Evolutionary conservation across 306 rosid species (phyloP), one percentile per base, ranked within the genome.

Genomic region (Vigna radiata): DNA sequence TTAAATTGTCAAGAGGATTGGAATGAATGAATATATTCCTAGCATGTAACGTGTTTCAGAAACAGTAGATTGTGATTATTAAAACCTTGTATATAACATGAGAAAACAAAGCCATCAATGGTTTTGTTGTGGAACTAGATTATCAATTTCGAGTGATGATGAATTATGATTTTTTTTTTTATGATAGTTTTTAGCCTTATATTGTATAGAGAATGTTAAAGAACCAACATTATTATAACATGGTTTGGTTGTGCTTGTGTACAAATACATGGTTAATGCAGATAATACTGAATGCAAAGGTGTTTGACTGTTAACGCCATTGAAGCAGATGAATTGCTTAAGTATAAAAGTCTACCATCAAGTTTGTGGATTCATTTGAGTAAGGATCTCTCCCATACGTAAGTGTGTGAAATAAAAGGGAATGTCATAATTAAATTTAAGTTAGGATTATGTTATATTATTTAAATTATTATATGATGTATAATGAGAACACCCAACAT

Each of bases 61-160:
- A n/a, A n/a, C n/a, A n/a, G n/a, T n/a, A n/a, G n/a, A n/a, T 59
- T 23, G 18, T 33, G 8, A 21, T 44, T 25, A 72, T 66, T 31
- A 36, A 55, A 53, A 18, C 56, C 14, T 31, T 79, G 84, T 82
- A 50, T 52, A 74, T 69, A 62, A 62, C 53, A 37, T 43, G 6
- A 39, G 46, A 36, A 68, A 27, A 62, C 68, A 14, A 68, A 65
- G 70, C 17, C 17, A 37, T 65, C 29, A 17, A 8, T 63, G 69
- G 29, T 17, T 27, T 37, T 17, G 39, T 48, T 3, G 14, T 63
- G 48, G 9, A 63, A 8, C 15, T 36, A 36, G 8, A 16, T n/a
- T 36, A 17, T 63, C 16, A n/a, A 63, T 7, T 63, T 27, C 3
- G 6, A 25, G 23, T 73, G 36, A 31, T 41, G 54, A 63, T 64